Evolutionary conservation across 257 asterid genomes (phyloP).

Genomic region (Oldenlandia corymbosa): DNA sequence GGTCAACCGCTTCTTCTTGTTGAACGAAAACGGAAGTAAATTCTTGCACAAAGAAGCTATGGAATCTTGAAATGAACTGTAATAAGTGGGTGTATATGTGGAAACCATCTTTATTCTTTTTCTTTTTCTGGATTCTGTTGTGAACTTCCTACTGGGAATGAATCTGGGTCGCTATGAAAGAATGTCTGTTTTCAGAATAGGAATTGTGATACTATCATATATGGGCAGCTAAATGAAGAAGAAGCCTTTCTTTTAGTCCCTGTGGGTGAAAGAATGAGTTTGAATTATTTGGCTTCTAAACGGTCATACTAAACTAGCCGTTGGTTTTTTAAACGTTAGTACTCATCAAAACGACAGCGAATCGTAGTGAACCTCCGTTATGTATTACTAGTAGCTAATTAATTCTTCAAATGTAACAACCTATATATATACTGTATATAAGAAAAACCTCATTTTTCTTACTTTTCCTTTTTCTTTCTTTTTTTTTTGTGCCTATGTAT

Average conservation of each 20-base stretch:
- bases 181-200: neutral
- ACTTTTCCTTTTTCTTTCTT: too few relatives aligned
- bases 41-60: conserved; percentile 81
- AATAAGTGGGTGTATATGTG: conserved; percentile 77
- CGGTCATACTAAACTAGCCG: conserved; percentile 31
- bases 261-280: conserved; percentile 9
- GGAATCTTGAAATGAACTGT: conserved; percentile 78
- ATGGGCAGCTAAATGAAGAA: too few relatives aligned
- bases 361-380: neutral
- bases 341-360: conserved; percentile 12
- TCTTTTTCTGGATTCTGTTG: conserved; percentile 10
- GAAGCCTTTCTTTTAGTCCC: neutral
- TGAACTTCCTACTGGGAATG: neutral
- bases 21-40: conserved; percentile 80
- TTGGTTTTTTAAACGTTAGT: conserved; percentile 22
- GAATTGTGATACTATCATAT: too few relatives aligned
- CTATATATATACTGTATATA: too few relatives aligned
- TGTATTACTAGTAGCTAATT: neutral
- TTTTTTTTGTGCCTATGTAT: too few relatives aligned
- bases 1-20: conserved; percentile 69
- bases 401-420: too few relatives aligned
- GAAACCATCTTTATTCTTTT: too few relatives aligned
- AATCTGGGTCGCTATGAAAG: neutral
- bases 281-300: conserved; percentile 14
- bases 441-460: too few relatives aligned